A percentile compares a stretch with the other conserved stretches of the same genome.
Conservation (phyloP, 176 grass and related monocot genomes). For the Areca catechu region DNA sequence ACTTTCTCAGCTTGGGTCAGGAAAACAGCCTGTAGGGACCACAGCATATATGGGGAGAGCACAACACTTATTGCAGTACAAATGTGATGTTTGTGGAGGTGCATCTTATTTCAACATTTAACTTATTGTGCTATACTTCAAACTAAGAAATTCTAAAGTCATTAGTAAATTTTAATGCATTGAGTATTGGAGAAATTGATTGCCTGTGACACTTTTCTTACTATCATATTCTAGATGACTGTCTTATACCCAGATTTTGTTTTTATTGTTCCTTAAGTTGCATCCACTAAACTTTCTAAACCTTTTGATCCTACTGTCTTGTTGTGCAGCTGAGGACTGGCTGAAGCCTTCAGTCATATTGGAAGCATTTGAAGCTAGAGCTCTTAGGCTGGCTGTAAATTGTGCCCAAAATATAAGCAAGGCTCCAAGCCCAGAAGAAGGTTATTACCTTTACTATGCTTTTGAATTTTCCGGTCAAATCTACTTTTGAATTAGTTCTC, state of each 20-base stretch:
- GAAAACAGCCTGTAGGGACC: slow-evolving; percentile 80
- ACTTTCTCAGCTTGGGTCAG: slow-evolving; percentile 71
- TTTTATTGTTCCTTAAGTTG: no score
- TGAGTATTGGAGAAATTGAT: no score
- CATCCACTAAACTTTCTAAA: no score
- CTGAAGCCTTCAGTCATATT: slow-evolving; percentile 59
- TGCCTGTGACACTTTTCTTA: no score
- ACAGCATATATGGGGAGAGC: slow-evolving; percentile 86
- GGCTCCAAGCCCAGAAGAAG: slow-evolving; percentile 76
- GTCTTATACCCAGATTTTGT: no score
- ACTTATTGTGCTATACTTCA: background rate
- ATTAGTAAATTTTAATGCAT: no score
- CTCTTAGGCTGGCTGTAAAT: slow-evolving; percentile 75
- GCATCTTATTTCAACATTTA: background rate
- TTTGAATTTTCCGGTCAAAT: no score
- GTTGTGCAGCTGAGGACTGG: slow-evolving; percentile 82
- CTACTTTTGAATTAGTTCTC: no score
- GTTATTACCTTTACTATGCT: slow-evolving; percentile 16
- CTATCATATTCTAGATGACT: no score
- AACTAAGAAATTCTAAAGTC: no score
- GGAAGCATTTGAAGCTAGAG: slow-evolving; percentile 88
- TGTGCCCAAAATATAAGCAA: slow-evolving; percentile 82
- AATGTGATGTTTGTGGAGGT: slow-evolving; percentile 64
- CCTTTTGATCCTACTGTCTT: no score
- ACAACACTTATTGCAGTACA: slow-evolving; percentile 70